Conservation (phyloP, 2,329 filamentous ascomycete genomes). For the Leptographium flavum region DNA sequence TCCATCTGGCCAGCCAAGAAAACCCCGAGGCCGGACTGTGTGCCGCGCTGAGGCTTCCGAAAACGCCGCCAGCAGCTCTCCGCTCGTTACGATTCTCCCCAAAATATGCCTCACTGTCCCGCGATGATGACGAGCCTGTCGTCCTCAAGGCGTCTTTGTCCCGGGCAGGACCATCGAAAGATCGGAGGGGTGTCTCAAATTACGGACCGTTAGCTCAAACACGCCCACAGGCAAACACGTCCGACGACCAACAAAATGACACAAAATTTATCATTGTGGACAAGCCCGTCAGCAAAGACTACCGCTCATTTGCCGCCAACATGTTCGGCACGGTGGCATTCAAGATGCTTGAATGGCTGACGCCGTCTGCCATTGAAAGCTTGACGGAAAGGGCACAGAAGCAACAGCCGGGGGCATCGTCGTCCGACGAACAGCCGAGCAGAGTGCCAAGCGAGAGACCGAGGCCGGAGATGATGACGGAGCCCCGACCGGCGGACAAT, state of each 20-base stretch:
- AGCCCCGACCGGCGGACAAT: neutral
- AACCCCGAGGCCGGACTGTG: constrained; percentile 61
- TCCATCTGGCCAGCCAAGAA: constrained; percentile 67
- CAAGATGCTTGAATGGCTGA: constrained; percentile 59
- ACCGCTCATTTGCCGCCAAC: constrained; percentile 47
- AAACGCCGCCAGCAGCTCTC: constrained; percentile 28
- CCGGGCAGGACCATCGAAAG: neutral
- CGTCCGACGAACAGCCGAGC: neutral
- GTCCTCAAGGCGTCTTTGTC: neutral
- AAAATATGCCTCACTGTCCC: constrained; percentile 15
- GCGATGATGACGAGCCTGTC: neutral
- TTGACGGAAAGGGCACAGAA: constrained; percentile 27
- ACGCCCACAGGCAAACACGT: neutral
- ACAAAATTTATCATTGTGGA: constrained; percentile 27
- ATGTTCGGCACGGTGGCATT: constrained; percentile 52
- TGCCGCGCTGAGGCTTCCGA: constrained; percentile 28
- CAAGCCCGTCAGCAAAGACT: constrained; percentile 35
- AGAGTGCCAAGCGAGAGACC: neutral
- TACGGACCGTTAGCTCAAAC: neutral
- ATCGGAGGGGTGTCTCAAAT: neutral
- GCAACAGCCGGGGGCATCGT: constrained; percentile 15
- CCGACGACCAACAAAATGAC: neutral
- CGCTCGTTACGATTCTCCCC: constrained; percentile 32
- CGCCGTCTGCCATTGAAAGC: constrained; percentile 37
- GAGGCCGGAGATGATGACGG: neutral